These are phyloP conservation scores for Rubus parviflorus DNA, from an alignment of 306 rosid genomes.

Conservation along the genomic window DNA sequence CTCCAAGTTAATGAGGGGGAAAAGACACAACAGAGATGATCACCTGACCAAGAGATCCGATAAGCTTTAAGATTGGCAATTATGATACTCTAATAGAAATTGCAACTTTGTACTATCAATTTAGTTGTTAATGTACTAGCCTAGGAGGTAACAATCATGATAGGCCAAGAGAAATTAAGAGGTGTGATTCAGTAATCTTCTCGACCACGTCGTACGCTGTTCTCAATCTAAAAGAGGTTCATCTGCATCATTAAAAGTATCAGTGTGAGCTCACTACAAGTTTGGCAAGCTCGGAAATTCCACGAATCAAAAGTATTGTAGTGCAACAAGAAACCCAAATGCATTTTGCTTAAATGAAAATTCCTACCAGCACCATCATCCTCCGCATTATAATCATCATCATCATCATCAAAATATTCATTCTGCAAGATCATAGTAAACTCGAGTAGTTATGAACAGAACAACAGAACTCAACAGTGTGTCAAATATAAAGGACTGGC, in stretches of 20 bases:
- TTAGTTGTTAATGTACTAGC: neutral
- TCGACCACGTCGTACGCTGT: neutral
- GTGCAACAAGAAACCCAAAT: neutral
- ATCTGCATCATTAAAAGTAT: neutral
- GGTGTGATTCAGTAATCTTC: neutral
- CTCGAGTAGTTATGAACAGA: neutral
- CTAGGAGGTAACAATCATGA: neutral
- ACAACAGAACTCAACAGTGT: neutral
- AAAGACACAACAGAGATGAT: too few species aligned
- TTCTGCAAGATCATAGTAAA: conserved; percentile 8
- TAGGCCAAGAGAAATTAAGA: neutral
- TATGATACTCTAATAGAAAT: neutral
- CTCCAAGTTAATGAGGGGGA: neutral
- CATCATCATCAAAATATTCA: conserved; percentile 14
- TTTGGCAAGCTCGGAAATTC: neutral
- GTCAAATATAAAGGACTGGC: neutral
- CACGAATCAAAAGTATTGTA: neutral
- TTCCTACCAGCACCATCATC: conserved; percentile 8
- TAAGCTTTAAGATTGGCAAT: neutral
- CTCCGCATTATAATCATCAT: conserved; percentile 7
- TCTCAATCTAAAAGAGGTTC: neutral
- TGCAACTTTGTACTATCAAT: neutral
- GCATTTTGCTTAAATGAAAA: neutral
- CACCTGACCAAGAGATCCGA: neutral
- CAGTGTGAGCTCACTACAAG: neutral